These are phyloP conservation scores for Geopyxis carbonaria DNA, from an alignment of 495 filamentous ascomycete genomes.

Conservation along the genomic window DNA sequence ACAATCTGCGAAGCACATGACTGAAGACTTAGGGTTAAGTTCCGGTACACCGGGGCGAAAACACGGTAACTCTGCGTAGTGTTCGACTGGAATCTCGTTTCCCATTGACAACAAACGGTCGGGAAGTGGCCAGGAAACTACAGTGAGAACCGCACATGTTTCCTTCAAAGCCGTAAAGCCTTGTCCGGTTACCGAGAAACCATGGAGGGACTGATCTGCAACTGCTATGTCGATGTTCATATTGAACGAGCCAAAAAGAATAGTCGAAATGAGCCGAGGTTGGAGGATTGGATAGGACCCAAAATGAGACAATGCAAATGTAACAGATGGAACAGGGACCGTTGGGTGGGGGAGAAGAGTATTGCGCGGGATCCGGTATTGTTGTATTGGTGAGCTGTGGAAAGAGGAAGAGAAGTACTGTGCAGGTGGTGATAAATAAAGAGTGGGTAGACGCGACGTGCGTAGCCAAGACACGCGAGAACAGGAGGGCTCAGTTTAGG, in stretches of 20 bases:
- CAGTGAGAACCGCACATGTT: conserved; percentile 6
- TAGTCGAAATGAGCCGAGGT: conserved; percentile 13
- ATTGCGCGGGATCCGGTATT: conserved; percentile 12
- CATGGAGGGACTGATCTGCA: conserved; percentile 19
- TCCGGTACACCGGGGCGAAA: conserved; percentile 19
- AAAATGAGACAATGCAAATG: no score
- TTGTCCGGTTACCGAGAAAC: conserved; percentile 16
- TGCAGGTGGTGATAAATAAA: not conserved
- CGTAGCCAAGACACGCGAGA: conserved; percentile 2
- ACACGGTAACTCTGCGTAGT: conserved; percentile 3
- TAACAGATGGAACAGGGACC: conserved; percentile 16
- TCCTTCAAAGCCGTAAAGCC: conserved; percentile 15
- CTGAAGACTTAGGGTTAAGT: conserved; percentile 25
- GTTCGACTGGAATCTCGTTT: conserved; percentile 16
- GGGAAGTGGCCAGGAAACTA: conserved; percentile 21
- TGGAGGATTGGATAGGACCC: conserved; percentile 13
- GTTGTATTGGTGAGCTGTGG: conserved; percentile 4
- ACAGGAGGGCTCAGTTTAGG: no score
- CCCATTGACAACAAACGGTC: conserved; percentile 24
- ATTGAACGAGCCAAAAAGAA: conserved; percentile 17
- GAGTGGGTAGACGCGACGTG: conserved; percentile 8
- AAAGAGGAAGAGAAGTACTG: not conserved
- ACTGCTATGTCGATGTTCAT: conserved; percentile 11
- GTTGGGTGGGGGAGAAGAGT: conserved; percentile 14
- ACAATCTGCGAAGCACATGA: conserved; percentile 20